Evolutionary conservation across 148 eudicot species (phyloP).

Genomic region (Nepenthes mirabilis): DNA sequence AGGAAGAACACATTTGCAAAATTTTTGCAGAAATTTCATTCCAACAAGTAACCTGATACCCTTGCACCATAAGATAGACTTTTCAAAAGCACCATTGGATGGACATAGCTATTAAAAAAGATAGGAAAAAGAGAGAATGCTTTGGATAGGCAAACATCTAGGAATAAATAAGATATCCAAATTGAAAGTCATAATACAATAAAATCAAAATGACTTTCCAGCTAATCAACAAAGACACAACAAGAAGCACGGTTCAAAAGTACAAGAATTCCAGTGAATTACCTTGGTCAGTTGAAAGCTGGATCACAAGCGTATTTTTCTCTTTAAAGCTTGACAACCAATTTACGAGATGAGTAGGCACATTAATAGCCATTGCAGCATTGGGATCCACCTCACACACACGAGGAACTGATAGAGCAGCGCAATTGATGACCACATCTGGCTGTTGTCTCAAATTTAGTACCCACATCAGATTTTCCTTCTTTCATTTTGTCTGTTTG

Average conservation of each 20-base stretch:
- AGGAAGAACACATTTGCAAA: no score
- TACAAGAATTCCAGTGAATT: not conserved
- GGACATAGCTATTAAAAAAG: no score
- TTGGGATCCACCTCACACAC: constrained; percentile 77
- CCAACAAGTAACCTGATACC: no score
- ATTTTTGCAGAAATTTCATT: no score
- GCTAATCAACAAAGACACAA: not conserved
- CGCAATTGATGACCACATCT: constrained; percentile 89
- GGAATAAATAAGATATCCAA: no score
- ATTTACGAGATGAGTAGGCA: constrained; percentile 67
- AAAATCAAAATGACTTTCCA: not conserved
- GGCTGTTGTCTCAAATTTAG: constrained; percentile 41
- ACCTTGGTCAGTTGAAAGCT: constrained; percentile 99
- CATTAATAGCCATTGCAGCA: constrained; percentile 75
- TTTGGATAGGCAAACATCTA: no score
- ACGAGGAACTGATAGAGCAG: constrained; percentile 84
- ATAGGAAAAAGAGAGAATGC: no score
- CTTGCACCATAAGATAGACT: no score
- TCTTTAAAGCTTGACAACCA: constrained; percentile 60
- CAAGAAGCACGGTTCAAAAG: not conserved
- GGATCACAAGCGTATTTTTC: constrained; percentile 48
- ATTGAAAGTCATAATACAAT: not conserved
- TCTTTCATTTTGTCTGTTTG: not conserved
- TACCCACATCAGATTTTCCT: not conserved
- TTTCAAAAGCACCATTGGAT: no score